These are phyloP conservation scores for Aphanomyces cochlioides DNA, from an alignment of 352 stramenopile genomes.

Conservation along the genomic window DNA sequence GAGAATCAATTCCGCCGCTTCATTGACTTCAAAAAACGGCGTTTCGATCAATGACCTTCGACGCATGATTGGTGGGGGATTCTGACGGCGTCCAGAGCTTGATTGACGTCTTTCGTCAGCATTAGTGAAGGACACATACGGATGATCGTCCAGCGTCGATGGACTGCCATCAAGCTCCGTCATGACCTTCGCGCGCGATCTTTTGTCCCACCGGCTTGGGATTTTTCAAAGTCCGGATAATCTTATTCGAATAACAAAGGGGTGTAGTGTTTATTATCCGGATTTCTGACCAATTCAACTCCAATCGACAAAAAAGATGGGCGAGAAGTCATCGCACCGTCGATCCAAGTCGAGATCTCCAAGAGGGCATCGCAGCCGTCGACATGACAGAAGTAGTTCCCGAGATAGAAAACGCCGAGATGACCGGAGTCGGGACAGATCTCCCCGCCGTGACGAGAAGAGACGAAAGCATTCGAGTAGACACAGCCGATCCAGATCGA, in stretches of 20 bases:
- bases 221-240: too few relatives aligned
- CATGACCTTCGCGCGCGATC: too few relatives aligned
- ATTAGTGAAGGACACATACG: conserved; percentile 16
- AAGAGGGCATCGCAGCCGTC: neutral
- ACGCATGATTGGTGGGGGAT: neutral
- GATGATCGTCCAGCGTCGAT: conserved; percentile 9
- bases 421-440: conserved; percentile 3
- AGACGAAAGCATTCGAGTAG: neutral
- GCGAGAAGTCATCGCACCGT: neutral
- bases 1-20: conserved; percentile 67
- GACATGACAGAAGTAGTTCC: neutral
- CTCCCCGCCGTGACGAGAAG: conserved; percentile 6
- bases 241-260: too few relatives aligned
- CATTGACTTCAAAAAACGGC: conserved; percentile 29
- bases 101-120: conserved; percentile 1
- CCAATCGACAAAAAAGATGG: neutral
- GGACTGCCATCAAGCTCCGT: too few relatives aligned
- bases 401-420: neutral
- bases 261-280: too few relatives aligned
- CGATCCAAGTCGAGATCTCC: neutral
- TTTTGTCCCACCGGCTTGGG: too few relatives aligned
- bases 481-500: conserved; percentile 17
- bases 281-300: too few relatives aligned
- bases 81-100: neutral
- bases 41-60: conserved; percentile 22